Percentiles rank a stretch among this genome's conserved stretches.
Conservation (phyloP, 1,139 yeast species). For the Pichia cactophila region DNA sequence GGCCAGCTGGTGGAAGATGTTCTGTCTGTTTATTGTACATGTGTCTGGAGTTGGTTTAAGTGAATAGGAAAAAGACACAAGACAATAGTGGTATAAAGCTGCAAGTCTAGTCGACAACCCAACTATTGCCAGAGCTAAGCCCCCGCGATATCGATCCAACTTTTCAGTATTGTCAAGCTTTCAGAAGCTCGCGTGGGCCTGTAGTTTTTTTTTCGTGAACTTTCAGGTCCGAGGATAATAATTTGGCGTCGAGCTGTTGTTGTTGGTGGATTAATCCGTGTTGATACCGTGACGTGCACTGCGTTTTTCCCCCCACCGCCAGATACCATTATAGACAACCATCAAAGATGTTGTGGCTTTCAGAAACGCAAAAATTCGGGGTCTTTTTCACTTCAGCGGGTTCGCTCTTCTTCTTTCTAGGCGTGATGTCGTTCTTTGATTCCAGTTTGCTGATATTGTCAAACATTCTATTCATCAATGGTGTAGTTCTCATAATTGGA, state of each 20-base stretch:
- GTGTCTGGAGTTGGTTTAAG: neutral
- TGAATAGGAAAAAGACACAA: neutral
- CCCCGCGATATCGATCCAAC: too few species aligned
- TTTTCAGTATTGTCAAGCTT: too few species aligned
- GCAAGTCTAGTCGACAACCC: too few species aligned
- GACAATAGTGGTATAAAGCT: neutral
- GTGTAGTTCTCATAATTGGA: constrained; percentile 80
- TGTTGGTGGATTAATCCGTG: neutral
- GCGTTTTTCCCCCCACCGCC: neutral
- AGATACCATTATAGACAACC: neutral
- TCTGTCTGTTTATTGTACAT: neutral
- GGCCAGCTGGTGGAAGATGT: neutral
- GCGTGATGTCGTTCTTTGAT: constrained; percentile 81
- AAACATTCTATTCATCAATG: constrained; percentile 73
- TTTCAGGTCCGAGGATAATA: neutral
- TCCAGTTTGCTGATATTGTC: constrained; percentile 86
- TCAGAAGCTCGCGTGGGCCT: neutral
- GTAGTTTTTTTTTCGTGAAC: neutral
- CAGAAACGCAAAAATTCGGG: constrained; percentile 80
- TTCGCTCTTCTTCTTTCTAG: constrained; percentile 68
- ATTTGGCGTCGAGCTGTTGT: neutral
- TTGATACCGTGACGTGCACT: neutral
- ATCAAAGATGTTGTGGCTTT: constrained; percentile 57
- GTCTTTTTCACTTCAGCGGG: constrained; percentile 90
- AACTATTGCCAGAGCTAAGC: neutral